Evolutionary conservation across 228 moss, liverwort and hornwort species (phyloP), one percentile per base, ranked within the genome.

Genomic region (Sphagnum magellanicum): DNA sequence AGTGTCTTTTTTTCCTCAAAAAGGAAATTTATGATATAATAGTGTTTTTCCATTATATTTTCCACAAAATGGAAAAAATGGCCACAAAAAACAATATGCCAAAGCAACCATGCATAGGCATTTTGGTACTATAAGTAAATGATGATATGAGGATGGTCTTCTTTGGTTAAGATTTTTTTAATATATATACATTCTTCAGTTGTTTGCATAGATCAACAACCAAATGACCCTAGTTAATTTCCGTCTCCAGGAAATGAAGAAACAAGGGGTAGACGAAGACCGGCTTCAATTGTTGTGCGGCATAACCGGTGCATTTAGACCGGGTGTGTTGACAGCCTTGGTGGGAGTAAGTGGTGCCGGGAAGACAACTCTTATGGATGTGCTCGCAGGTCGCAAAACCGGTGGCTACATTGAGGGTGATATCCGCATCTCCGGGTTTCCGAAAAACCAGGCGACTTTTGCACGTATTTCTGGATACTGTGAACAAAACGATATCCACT

Each of bases 351-450:
- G 91, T 17, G 94, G 94, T 1, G 94, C 94, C 0, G 94, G 95
- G 4, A 95, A 95, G 79, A 95, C 95, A 46, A 91, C 91, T 0
- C 80, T 94, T 51, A 89, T 94, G 94, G 94, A 94, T 46, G 94
- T 91, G 61, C 63, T 94, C 50, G 89, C 89, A 1, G 94, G 94
- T 8, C 76, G 94, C 67, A 94, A 94, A 75, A 94, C 91, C 4
- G 89, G 85, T 4, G 94, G 91, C 0, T 89, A 88, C 59, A 75
- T 94, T 4, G 91, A 89, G 70, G 94, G 94, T 4, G 91, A 94
- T 17, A 88, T 94, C 50, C 75, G 89, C 11, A 89, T 94, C 60
- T 88, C 94, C 1, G 94, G 94, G 0, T 91, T 80, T 50, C 84
- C 88, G 0, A 94, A 94, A 72, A 72, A 64, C 74, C 94, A 94